Evolutionary conservation across 352 stramenopile species (phyloP).

Genomic region (Globisporangium yorkense): DNA sequence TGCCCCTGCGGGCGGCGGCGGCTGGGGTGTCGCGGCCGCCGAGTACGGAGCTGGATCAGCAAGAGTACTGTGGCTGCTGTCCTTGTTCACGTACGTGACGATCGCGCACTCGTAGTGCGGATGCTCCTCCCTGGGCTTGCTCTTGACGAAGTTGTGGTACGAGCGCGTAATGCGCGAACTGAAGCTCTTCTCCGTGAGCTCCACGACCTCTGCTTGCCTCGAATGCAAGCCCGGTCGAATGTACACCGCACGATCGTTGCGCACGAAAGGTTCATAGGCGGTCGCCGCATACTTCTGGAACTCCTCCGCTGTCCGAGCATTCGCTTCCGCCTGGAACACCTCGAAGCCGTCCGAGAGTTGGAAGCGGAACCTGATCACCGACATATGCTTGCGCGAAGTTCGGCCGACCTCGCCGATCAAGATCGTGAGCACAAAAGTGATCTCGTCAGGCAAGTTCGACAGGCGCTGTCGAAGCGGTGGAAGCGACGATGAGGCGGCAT

Average conservation of each 20-base stretch:
- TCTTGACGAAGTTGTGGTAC: conserved; percentile 78
- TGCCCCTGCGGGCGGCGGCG: background rate
- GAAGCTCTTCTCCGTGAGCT: conserved; percentile 61
- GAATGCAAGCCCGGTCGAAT: conserved; percentile 70
- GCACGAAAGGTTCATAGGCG: conserved; percentile 34
- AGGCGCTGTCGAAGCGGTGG: background rate
- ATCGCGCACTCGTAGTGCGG: conserved; percentile 58
- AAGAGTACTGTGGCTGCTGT: conserved; percentile 7
- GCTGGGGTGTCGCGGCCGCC: background rate
- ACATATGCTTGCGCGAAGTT: conserved; percentile 68
- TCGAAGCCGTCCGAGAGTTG: conserved; percentile 67
- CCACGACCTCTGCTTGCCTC: conserved; percentile 76
- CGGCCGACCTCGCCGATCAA: conserved; percentile 68
- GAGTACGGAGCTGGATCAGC: background rate
- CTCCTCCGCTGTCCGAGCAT: conserved; percentile 46
- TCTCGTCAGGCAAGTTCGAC: conserved; percentile 43
- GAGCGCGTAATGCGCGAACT: conserved; percentile 59
- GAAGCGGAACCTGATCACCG: conserved; percentile 57
- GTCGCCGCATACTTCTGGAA: conserved; percentile 26
- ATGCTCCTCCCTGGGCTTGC: conserved; percentile 30
- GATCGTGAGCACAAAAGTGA: conserved; percentile 59
- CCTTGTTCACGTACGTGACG: conserved; percentile 70
- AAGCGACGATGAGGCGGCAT: background rate
- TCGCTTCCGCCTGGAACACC: conserved; percentile 64
- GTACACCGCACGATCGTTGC: conserved; percentile 65